A percentile compares a stretch with the other conserved stretches of the same genome.
Conservation (phyloP, 257 asterid species). For the Parsonsia alboflavescens region DNA sequence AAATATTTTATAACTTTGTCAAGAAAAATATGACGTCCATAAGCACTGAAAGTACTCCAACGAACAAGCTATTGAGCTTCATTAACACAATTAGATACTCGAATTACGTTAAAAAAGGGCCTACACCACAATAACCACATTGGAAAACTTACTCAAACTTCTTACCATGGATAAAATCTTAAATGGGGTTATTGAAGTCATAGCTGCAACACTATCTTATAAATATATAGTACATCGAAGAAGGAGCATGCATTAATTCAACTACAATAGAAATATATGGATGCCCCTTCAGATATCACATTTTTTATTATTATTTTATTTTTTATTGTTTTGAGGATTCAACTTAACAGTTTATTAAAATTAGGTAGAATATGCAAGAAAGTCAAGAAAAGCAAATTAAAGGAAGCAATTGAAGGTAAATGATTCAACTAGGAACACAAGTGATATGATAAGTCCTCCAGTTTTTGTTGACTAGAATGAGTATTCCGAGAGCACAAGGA, state of each 20-base stretch:
- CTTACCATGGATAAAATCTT: background rate
- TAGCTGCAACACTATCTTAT: background rate
- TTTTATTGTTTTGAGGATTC: background rate
- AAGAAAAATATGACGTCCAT: background rate
- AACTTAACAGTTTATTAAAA: background rate
- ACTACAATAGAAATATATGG: background rate
- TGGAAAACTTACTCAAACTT: background rate
- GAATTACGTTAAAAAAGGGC: background rate
- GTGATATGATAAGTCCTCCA: background rate
- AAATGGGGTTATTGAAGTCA: background rate
- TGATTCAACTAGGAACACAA: background rate
- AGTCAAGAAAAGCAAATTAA: background rate
- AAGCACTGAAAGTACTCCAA: background rate
- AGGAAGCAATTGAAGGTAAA: background rate
- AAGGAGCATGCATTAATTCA: background rate
- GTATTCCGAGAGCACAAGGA: background rate
- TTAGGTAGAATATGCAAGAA: background rate
- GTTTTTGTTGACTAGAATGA: background rate
- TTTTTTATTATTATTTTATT: background rate
- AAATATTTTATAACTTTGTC: background rate
- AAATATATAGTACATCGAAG: background rate
- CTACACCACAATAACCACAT: background rate
- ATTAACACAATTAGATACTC: background rate
- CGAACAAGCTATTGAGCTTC: background rate
- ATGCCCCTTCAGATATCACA: background rate